These are phyloP conservation scores for Phytopythium helicoides DNA, from an alignment of 352 stramenopile genomes.

Conservation along the genomic window DNA sequence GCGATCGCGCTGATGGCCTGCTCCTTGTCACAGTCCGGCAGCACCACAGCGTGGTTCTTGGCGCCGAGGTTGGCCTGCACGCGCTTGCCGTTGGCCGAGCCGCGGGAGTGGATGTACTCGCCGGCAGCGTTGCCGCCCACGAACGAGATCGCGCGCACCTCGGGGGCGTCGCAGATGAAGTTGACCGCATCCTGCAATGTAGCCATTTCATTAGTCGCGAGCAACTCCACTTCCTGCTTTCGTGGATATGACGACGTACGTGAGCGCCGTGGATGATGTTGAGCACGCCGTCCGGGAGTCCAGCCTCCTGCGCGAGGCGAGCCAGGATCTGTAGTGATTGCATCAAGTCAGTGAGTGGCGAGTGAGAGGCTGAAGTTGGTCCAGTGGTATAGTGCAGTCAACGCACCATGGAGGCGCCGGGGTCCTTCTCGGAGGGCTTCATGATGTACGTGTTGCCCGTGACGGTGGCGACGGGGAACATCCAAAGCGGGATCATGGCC, in stretches of 20 bases:
- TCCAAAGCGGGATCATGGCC: conserved; percentile 96
- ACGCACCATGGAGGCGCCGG: conserved; percentile 78
- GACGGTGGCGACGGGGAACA: conserved; percentile 87
- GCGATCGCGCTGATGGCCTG: conserved; percentile 84
- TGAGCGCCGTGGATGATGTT: conserved; percentile 92
- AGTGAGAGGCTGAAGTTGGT: background rate
- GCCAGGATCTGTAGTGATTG: conserved; percentile 73
- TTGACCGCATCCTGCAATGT: conserved; percentile 87
- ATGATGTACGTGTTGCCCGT: conserved; percentile 97
- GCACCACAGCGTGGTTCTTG: conserved; percentile 98
- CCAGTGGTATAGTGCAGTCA: background rate
- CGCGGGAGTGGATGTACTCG: conserved; percentile 93
- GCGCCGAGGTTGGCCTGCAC: conserved; percentile 96
- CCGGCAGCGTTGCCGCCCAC: conserved; percentile 93
- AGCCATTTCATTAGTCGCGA: conserved; percentile 2
- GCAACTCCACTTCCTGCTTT: background rate
- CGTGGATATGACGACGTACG: conserved; percentile 20
- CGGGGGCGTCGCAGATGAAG: conserved; percentile 92
- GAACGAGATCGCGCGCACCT: conserved; percentile 97
- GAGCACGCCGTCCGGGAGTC: conserved; percentile 93
- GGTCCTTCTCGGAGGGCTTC: conserved; percentile 95
- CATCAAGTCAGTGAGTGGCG: conserved; percentile 6
- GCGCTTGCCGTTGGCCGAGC: conserved; percentile 90
- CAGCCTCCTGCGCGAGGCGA: conserved; percentile 90
- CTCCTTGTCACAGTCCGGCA: conserved; percentile 93